Base-by-base conservation (phyloP, 345 rosid species). In the Bruguiera sexangula region DNA sequence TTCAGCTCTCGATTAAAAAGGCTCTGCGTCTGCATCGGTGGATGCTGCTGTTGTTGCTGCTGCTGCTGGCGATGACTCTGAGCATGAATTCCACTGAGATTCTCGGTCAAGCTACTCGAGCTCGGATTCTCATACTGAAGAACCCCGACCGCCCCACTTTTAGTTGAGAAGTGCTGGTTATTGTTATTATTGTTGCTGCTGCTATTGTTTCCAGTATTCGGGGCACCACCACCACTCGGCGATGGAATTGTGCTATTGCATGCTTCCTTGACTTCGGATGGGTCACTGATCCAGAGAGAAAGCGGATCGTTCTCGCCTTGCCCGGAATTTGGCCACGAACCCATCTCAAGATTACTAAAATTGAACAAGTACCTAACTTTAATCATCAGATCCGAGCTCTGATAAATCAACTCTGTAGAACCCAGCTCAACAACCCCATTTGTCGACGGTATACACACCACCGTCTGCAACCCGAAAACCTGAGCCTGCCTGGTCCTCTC, bases 391-490 rank as follows among this genome's bases (percentile, higher is more conserved):
- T 89, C 95, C 39, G 85, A 80, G 80, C 81, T 91, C 60, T 85
- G 93, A 52, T 31, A 74, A 69, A 94, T 87, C 79, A 84, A 0
- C 74, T 94, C 97, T 10, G 87, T 85, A 3, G 98, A 89, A 10
- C 97, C 98, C 69, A 94, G 73, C 75, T 94, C 98, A 32, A 94
- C 92, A 18, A 94, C 98, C 13, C 98, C 97, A 72, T 85, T 87
- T 0, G 79, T 82, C 43, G 83, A 74, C n/a, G 98, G 92, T 62
- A 94, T 78, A 60, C 96, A 94, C 24, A 89, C 97, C 66, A 96
- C 57, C 26, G 96, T 91, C 75, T 85, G 86, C 59, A 91, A 78
- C 63, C 98, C 98, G 53, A 85, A 89, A 22, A 85, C 63, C 59
- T 90, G 85, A 15, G 87, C 98, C 62, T 91, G 96, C 65, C 82